A percentile compares a stretch with the other conserved stretches of the same genome.
Conservation (phyloP, 2,329 filamentous ascomycete genomes). For the Exophiala mesophila region DNA sequence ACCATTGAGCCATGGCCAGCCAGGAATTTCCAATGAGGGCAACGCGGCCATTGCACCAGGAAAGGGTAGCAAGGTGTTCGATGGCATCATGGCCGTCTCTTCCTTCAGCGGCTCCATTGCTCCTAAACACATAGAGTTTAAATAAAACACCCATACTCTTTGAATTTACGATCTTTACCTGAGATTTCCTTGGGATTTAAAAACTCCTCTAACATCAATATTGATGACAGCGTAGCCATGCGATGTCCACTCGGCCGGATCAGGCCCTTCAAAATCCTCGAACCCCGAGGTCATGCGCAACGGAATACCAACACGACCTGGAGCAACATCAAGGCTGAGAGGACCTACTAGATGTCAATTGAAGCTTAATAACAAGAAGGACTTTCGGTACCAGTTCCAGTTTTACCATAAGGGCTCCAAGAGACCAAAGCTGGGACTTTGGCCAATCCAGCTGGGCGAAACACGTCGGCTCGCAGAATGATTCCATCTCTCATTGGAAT, state of each 20-base stretch:
- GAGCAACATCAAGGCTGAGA: constrained; percentile 26
- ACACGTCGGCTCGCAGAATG: constrained; percentile 43
- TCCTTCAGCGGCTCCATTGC: constrained; percentile 42
- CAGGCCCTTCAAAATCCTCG: constrained; percentile 26
- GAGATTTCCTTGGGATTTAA: constrained; percentile 31
- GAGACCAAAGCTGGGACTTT: constrained; percentile 42
- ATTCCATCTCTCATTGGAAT: constrained; percentile 41
- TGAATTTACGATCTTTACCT: too few species aligned
- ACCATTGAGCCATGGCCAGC: constrained; percentile 41
- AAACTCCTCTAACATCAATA: constrained; percentile 28
- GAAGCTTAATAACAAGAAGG: too few species aligned
- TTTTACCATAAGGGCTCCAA: constrained; percentile 45
- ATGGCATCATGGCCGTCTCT: constrained; percentile 45
- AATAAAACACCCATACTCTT: neutral
- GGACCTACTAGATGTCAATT: too few species aligned
- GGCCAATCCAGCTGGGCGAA: constrained; percentile 35
- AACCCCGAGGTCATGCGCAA: constrained; percentile 2
- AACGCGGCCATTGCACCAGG: constrained; percentile 43
- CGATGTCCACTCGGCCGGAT: constrained; percentile 29
- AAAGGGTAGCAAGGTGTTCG: constrained; percentile 37
- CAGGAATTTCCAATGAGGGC: constrained; percentile 43
- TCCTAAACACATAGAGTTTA: too few species aligned
- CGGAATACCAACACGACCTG: constrained; percentile 13
- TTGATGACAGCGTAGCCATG: constrained; percentile 31
- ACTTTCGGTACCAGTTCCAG: constrained; percentile 13